These are phyloP conservation scores for Melocanna baccifera DNA, from an alignment of 176 grass and related monocot genomes.

Conservation along the genomic window DNA sequence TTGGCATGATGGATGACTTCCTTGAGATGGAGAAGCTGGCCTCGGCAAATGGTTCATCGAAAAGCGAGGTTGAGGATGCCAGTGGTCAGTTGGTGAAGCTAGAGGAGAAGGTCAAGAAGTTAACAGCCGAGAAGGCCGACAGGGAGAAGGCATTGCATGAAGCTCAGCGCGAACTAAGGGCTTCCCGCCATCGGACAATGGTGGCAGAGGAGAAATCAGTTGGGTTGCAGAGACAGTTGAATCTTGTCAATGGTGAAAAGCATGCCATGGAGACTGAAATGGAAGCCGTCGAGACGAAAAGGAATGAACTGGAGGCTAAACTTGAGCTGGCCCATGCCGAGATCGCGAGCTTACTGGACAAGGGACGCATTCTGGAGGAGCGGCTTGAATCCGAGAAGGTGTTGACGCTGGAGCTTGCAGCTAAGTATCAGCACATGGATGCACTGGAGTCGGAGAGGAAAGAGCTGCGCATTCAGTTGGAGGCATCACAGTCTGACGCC, in stretches of 20 bases:
- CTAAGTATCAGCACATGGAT: conserved; percentile 53
- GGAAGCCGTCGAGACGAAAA: conserved; percentile 47
- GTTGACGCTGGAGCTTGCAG: conserved; percentile 42
- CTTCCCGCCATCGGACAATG: conserved; percentile 28
- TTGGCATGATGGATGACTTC: conserved; percentile 70
- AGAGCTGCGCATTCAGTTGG: conserved; percentile 42
- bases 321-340: conserved; percentile 55
- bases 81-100: conserved; percentile 32
- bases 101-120: conserved; percentile 55
- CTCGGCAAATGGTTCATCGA: not conserved
- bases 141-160: conserved; percentile 56
- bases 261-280: conserved; percentile 46
- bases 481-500: conserved; percentile 41
- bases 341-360: conserved; percentile 47
- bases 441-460: conserved; percentile 48
- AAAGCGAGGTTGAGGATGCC: conserved; percentile 23
- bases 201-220: conserved; percentile 54
- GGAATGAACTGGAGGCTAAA: conserved; percentile 49
- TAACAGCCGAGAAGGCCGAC: conserved; percentile 48
- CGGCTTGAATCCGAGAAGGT: conserved; percentile 55
- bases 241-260: conserved; percentile 61
- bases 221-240: conserved; percentile 71
- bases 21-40: conserved; percentile 85
- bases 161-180: conserved; percentile 47
- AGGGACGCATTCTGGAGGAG: conserved; percentile 45